Percentiles rank a stretch among this genome's conserved stretches.
Conservation (phyloP, 805 yeast genomes). For the Candida pseudofarinosa region DNA sequence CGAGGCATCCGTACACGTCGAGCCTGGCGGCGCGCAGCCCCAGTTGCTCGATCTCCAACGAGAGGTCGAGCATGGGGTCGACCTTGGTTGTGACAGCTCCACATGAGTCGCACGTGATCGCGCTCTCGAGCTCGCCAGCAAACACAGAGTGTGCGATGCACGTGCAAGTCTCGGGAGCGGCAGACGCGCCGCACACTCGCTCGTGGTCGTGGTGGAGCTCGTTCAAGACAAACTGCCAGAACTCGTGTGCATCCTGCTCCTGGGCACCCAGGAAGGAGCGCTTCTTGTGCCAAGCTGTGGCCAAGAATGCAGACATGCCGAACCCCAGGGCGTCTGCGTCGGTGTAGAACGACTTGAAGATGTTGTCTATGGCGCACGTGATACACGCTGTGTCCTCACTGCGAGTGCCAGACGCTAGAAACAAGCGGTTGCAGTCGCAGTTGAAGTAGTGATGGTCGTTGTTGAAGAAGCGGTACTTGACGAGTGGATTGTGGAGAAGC, state of each 20-base stretch:
- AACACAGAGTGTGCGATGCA: slow-evolving; percentile 84
- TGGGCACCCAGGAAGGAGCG: slow-evolving; percentile 89
- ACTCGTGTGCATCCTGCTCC: slow-evolving; percentile 98
- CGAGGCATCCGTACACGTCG: slow-evolving; percentile 60
- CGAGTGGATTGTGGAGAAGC: slow-evolving; percentile 82
- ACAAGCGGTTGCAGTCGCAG: slow-evolving; percentile 35
- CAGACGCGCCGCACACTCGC: slow-evolving; percentile 11
- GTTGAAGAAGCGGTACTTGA: slow-evolving; percentile 70
- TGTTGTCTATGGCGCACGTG: slow-evolving; percentile 79
- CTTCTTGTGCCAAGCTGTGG: slow-evolving; percentile 86
- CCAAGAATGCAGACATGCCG: slow-evolving; percentile 76
- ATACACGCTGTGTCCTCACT: slow-evolving; percentile 52
- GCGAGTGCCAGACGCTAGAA: slow-evolving; percentile 15
- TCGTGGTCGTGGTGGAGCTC: slow-evolving; percentile 58
- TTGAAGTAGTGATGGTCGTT: slow-evolving; percentile 60
- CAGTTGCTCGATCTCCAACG: slow-evolving; percentile 59
- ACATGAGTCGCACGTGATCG: slow-evolving; percentile 72
- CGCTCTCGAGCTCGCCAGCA: slow-evolving; percentile 77
- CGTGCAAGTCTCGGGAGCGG: slow-evolving; percentile 40
- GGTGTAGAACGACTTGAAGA: slow-evolving; percentile 72
- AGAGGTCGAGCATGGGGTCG: slow-evolving; percentile 88
- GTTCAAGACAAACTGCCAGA: slow-evolving; percentile 86
- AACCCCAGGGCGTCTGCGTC: slow-evolving; percentile 57
- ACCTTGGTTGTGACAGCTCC: slow-evolving; percentile 58
- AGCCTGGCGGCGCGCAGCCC: slow-evolving; percentile 24